Evolutionary conservation across 78 protist genomes (phyloP).

Genomic region (Protostelium mycophagum): DNA sequence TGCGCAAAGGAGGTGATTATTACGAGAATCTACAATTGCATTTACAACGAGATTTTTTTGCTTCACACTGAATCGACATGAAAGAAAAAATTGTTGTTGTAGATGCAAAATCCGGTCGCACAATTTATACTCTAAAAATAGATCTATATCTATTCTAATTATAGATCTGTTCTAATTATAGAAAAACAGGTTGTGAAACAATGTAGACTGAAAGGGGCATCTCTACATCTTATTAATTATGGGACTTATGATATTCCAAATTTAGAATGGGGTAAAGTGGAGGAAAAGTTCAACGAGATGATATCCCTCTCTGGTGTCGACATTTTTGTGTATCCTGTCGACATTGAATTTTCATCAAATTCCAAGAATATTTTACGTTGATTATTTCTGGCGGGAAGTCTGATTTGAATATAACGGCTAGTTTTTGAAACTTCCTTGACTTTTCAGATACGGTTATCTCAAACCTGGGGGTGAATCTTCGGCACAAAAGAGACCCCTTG

Average conservation of each 20-base stretch:
- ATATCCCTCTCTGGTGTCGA: slow-evolving; percentile 15
- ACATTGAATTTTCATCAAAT: no score
- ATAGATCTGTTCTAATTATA: not conserved
- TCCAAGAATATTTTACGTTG: no score
- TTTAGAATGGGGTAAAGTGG: slow-evolving; percentile 14
- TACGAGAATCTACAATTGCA: not conserved
- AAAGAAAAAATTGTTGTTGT: slow-evolving; percentile 8
- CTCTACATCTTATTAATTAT: slow-evolving; percentile 8
- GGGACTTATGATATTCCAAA: slow-evolving; percentile 16
- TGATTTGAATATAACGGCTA: not conserved
- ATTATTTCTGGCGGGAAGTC: no score
- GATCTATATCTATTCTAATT: slow-evolving; percentile 3
- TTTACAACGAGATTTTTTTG: no score
- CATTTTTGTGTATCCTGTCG: slow-evolving; percentile 25
- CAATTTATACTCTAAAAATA: slow-evolving; percentile 5
- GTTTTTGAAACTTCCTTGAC: slow-evolving; percentile 6
- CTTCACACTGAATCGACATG: no score
- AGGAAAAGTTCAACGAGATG: slow-evolving; percentile 4
- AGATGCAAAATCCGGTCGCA: slow-evolving; percentile 18
- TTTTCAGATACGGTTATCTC: not conserved
- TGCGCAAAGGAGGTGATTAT: not conserved
- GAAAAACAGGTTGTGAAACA: not conserved
- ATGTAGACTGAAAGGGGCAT: slow-evolving; percentile 13
- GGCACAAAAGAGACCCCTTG: not conserved
- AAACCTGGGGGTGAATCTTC: not conserved